Evolutionary conservation across 2,329 filamentous ascomycete species (phyloP), one percentile per base, ranked within the genome.

Genomic region (Venturia carpophila): DNA sequence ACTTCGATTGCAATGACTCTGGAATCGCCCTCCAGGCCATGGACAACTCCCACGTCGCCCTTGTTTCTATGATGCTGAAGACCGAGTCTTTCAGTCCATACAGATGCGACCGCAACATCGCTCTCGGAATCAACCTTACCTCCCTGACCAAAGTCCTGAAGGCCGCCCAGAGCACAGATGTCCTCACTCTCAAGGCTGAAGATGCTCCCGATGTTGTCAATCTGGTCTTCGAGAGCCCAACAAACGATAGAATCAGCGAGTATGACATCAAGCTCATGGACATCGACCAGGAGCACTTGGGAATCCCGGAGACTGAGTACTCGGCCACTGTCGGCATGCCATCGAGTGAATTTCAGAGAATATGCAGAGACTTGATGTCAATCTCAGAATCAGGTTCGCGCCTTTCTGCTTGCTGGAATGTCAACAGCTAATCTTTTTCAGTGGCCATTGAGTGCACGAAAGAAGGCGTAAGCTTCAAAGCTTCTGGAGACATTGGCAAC

Each of bases 201-300:
- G 95, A 99, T 77, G 88, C 91, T 47, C 94, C 94, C 60, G 94
- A 99, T 79, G 91, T 92, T 61, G 87, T 99, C 72, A 97, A 96
- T 83, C 82, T 99, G 69, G 85, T 92, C 71, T 99, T 99, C 75
- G 95, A 99, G 86, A 96, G 87, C 82, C 82, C 84, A 70, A 87
- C 89, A 74, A 90, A 86, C 73, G 94, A 99, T 79, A 85, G 94
- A 70, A 85, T 99, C 75, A 96, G 91, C 84, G 95, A 99, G 83
- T 99, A 99, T 78, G 94, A 99, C 78, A 90, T 99, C 79, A 99
- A 99, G 84, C 87, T 99, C 76, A 99, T 99, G 94, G 94, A 99
- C 77, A 99, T 99, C 77, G 94, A 99, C 79, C 95, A 99, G 82
- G 94, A 99, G 84, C 94, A 99, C 78, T 82, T 99, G 79, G 94